Base-by-base conservation (phyloP, 345 rosid species). In the Geranium rotundifolium region DNA sequence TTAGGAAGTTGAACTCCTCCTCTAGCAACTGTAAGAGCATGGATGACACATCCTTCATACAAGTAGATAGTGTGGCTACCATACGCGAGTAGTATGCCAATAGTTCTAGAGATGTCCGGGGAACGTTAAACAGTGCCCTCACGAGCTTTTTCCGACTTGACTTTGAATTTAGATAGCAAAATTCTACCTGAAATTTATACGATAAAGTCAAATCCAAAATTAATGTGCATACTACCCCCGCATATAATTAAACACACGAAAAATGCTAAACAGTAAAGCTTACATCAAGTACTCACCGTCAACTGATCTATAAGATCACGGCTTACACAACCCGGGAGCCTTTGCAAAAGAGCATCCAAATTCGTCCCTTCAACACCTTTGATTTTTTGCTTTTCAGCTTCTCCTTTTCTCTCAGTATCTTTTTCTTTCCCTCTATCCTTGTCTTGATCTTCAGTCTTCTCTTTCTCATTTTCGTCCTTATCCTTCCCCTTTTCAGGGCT, bases 261-360 rank as follows among this genome's bases (percentile, higher is more conserved):
- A 20, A 6, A 14, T 13, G 7, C 14, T 20, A 7, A 62, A 56
- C 54, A 34, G 54, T 56, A 57, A 66, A 19, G 37, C 59, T 31
- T 7, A 16, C 4, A 56, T 59, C 7, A 59, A 73, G 67, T 62
- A n/a, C 72, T 79, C 82, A 95, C 99, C 54, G 97, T 81, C 77
- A 90, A 70, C 66, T 95, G 99, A 81, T 95, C 99, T 66, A 95
- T 95, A 65, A 95, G 97, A 76, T 90, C 99, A 58, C 99, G 91
- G 82, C 93, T 80, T 56, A 95, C 95, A 39, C 92, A 90, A 69
- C 97, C 92, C 14, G 93, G 96, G 23, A 95, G 97, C 78, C 99
- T 82, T 74, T 86, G 99, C 77, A 90, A 67, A 64, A 93, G 70
- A 69, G 97, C 86, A 81, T 93, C 99, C 76, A 93, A 76, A 80